Conservation (phyloP, 2,329 filamentous ascomycete genomes). For the Boeremia exigua region DNA sequence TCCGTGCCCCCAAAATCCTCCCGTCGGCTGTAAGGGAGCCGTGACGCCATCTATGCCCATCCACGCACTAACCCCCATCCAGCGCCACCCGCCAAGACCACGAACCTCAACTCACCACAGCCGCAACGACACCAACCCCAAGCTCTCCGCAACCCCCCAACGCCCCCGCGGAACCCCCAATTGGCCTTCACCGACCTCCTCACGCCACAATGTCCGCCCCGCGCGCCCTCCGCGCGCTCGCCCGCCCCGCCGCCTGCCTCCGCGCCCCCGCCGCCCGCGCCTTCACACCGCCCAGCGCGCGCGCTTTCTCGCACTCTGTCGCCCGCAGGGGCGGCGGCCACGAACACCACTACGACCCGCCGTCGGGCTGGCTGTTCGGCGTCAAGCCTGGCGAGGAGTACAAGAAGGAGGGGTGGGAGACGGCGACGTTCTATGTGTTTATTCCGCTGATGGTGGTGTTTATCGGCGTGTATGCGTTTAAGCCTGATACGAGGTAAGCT, state of each 20-base stretch:
- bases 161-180: constrained; percentile 3
- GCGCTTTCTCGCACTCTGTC: constrained; percentile 33
- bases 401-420: constrained; percentile 96
- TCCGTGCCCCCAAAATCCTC: background rate
- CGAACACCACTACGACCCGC: constrained; percentile 85
- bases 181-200: background rate
- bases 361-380: constrained; percentile 90
- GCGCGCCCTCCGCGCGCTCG: constrained; percentile 32
- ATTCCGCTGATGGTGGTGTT: constrained; percentile 58
- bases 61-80: constrained; percentile 19
- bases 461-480: constrained; percentile 73
- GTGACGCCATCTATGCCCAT: constrained; percentile 16
- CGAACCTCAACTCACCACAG: constrained; percentile 16
- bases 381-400: constrained; percentile 95
- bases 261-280: constrained; percentile 22
- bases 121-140: constrained; percentile 2
- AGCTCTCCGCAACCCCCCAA: constrained; percentile 8
- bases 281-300: constrained; percentile 8
- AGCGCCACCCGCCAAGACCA: constrained; percentile 17
- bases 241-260: constrained; percentile 23
- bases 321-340: constrained; percentile 50
- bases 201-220: constrained; percentile 34
- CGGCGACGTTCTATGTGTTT: constrained; percentile 82
- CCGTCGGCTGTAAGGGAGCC: background rate
- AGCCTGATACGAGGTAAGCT: constrained; percentile 97